Evolutionary conservation across 1,139 yeast species (phyloP), one percentile per base, ranked within the genome.

Genomic region (Pichia sp.): DNA sequence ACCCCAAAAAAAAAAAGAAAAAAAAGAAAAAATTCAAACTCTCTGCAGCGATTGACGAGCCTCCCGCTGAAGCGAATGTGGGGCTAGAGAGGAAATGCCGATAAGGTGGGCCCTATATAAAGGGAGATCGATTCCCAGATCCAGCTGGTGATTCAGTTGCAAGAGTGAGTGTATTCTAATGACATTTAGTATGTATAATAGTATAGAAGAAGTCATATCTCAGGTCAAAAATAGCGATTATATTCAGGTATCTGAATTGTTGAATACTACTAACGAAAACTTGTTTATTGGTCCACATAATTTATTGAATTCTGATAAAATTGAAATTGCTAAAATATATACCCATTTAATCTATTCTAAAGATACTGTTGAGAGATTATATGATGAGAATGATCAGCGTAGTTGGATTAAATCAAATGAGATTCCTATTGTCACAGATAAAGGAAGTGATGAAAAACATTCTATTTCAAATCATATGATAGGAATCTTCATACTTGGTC

Each of bases 401-500:
- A 33, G 33, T 8, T 5, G 39, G 33, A 31, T 10, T 31, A 31
- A 31, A 31, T 31, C 33, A 31, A 31, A 31, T 31, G 10, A 31
- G 33, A 31, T 31, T 31, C 7, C 9, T 2, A 7, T 31, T 8
- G 10, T 31, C 10, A 16, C 23, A 16, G 23, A 16, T 16, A 31
- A 31, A 31, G 33, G 33, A 31, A 8, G 7, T 8, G 33, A 31
- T 8, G 10, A 7, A 8, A 31, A 39, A 11, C 37, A 37, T 6
- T 47, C 54, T 3, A 40, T 58, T 8, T 59, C 64, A 4, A 67
- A 64, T 49, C 64, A 60, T 48, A 55, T 67, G 32, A 47, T 67
- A 37, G 73, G 77, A 0, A 68, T 74, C 42, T 68, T 73, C 55
- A 70, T 67, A 43, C 57, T 76, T 36, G 81, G 80, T 2, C 56